Base-by-base conservation (phyloP, 208 protist genomes). In the Wallacemonas rigidus region DNA sequence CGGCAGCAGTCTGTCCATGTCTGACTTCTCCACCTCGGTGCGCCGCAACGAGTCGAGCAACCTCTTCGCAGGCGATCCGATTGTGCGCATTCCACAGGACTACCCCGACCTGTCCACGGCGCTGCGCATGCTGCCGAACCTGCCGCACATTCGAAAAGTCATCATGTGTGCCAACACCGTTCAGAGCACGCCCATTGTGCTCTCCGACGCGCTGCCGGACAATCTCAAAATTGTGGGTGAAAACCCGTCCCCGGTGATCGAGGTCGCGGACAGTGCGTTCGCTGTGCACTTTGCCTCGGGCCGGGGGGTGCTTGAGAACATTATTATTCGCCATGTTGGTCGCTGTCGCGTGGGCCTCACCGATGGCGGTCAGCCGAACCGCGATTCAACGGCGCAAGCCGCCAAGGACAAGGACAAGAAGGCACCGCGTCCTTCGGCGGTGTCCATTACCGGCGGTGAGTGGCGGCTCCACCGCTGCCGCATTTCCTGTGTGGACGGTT, bases 391-490 rank as follows among this genome's bases (percentile, higher is more conserved):
- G 26, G 26, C 26, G 26, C 26, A 26, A 26, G 26, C 26, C 26
- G 50, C 43, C 9, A 53, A 50, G 4, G 64, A 57, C 14, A 44
- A 74, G 35, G 58, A 60, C 17, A 89, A 85, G 58, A 87, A 83
- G 76, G 50, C 80, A 43, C 79, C 85, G 26, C 89, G 85, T 44
- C 85, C 85, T 7, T 83, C 77, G 1, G 87, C 88, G 3, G 71
- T 95, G 41, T 83, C 70, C 41, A 86, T 92, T 62, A 85, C 78
- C 2, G 86, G 86, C 26, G 90, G 86, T 17, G 81, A 93, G 68
- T 95, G 90, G 88, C 76, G 78, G 15, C 74, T 92, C 44, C 82
- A 81, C 57, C 78, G 71, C 60, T 95, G 90, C 68, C 84, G 86
- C 62, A 88, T 95, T 71, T 92, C 87, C 3, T 91, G 87, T 54